Evolutionary conservation across 345 rosid genomes (phyloP), one percentile per base, ranked within the genome.

Genomic region (Corchorus olitorius): DNA sequence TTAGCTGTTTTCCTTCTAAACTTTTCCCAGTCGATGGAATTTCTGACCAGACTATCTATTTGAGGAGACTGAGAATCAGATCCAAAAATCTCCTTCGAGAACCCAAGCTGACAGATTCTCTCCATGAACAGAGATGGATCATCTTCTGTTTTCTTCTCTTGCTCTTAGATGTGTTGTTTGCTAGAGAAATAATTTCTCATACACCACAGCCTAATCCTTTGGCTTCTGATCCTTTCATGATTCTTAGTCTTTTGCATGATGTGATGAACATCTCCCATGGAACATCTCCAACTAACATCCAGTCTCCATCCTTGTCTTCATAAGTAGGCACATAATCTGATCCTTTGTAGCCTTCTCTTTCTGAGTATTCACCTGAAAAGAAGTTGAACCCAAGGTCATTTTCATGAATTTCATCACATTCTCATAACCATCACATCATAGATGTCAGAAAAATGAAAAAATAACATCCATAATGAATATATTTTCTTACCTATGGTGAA

Each of bases 211-310:
- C 92, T 78, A 94, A 73, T 9, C 97, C 98, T 70, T 82, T 92
- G 59, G 91, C 92, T 79, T 94, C 94, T 55, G 96, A 85, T 77
- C 88, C 83, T 88, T 89, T 95, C 94, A 93, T 92, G 89, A 94
- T 89, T 84, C 95, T 88, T 60, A 94, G 73, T 76, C 88, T 94
- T 81, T 91, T 90, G 75, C 98, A 95, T 69, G 99, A 89, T 19
- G 88, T 81, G 77, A 87, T 85, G 83, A 95, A 95, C 99, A 92
- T 93, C 87, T 86, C 85, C 97, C 96, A 93, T 0, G 95, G 97
- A 65, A 89, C 97, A 86, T 92, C 95, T 77, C 97, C 95, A 9
- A 90, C 91, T 10, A 93, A 87, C 97, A 93, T 93, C 97, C 90
- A 88, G 53, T 93, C 97, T 65, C 96, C 90, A 79, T 93, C 97